Evolutionary conservation across 495 filamentous ascomycete species (phyloP), one percentile per base, ranked within the genome.

Genomic region (Penicillium mononematosum): DNA sequence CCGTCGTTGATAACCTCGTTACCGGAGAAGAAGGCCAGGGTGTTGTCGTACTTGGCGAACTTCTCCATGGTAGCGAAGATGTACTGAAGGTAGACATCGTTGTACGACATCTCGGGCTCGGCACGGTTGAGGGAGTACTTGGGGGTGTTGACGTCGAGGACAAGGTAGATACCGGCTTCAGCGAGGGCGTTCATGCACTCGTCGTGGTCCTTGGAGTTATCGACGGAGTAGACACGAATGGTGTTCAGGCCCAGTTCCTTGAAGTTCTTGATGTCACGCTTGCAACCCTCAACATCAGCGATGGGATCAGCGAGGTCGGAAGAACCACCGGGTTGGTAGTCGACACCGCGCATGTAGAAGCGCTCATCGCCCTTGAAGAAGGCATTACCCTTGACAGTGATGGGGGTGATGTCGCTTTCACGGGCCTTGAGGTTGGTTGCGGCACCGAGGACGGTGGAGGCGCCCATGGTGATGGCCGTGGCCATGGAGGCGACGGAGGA

Each of bases 1-100:
- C 85, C 82, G 58, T 88, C 85, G 77, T 98, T 95, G 80, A 96
- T 91, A 60, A 96, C 92, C 75, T 98, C 93, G 70, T 98, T 97
- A 39, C 90, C 93, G 17, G 92, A 95, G 81, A 96, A 96, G 85
- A 97, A 97, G 48, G 90, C 88, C 45, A 96, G 78, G 12, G 88
- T 92, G 78, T 98, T 98, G 77, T 79, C 74, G 75, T 96, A 98
- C 64, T 88, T 86, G 62, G 81, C 78, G 65, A 98, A 96, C 52
- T 81, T 86, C 68, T 97, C 92, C 58, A 97, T 84, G 57, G 93
- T 97, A 14, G 93, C 88, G 69, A 97, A 97, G 66, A 96, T 76
- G 73, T 88, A 92, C 76, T 97, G 92, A 27, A 97, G 83, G 66
- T 98, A 98, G 50, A 84, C 84, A 50, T 85, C 81, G 71, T 97